Evolutionary conservation across 805 yeast species (phyloP).

Genomic region (Pichia ethanolica): DNA sequence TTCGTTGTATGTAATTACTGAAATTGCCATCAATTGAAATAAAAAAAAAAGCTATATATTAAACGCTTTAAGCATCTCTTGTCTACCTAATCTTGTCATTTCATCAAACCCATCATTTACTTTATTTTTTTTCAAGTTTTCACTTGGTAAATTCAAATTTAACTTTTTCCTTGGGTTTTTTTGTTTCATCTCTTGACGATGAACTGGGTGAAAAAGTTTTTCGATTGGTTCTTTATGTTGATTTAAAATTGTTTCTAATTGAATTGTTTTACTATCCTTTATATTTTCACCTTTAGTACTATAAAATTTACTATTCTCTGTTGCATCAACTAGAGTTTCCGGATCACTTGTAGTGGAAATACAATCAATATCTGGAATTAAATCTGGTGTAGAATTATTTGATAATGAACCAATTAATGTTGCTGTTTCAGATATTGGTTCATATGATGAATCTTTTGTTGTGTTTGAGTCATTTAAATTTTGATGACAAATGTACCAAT

Average conservation of each 20-base stretch:
- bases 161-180: slow-evolving; percentile 1
- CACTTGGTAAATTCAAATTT: slow-evolving; percentile 4
- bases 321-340: background rate
- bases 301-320: background rate
- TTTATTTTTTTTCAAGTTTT: background rate
- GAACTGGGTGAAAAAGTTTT: background rate
- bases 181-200: slow-evolving; percentile 3
- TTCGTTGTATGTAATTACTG: too few relatives aligned
- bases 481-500: background rate
- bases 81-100: slow-evolving; percentile 11
- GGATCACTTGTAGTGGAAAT: background rate
- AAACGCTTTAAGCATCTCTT: slow-evolving; percentile 11
- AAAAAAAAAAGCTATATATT: background rate
- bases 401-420: background rate
- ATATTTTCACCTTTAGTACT: background rate
- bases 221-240: background rate
- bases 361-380: background rate
- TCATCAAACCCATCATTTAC: slow-evolving; percentile 4
- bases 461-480: too few relatives aligned
- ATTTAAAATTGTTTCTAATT: background rate
- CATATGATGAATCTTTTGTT: background rate
- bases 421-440: background rate
- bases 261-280: background rate
- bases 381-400: slow-evolving; percentile 5
- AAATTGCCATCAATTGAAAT: too few relatives aligned